Percentiles rank a stretch among this genome's conserved stretches.
phyloP scores from a whole-genome alignment of 305 asterid genomes.

The Stenogyne calaminthoides region DNA sequence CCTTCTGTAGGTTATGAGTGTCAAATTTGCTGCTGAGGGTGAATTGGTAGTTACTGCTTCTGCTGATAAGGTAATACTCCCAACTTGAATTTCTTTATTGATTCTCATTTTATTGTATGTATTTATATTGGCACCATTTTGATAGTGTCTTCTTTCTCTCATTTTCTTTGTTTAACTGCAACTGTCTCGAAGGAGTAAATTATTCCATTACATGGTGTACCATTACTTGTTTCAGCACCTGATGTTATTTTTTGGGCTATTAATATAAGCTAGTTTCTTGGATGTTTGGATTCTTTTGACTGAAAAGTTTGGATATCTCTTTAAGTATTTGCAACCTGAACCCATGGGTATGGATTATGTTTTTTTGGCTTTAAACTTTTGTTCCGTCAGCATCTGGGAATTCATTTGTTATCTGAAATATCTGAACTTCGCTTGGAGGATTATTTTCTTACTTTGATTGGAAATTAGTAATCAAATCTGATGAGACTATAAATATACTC shows the following conservation, averaged over 20 bases:
- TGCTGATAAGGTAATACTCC: slow-evolving; percentile 75
- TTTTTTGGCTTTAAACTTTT: not conserved
- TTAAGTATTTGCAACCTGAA: not conserved
- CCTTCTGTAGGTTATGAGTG: slow-evolving; percentile 70
- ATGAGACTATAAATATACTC: not conserved
- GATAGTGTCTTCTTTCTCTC: not conserved
- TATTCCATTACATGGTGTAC: not conserved
- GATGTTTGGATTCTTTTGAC: not conserved
- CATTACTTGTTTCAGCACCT: not conserved
- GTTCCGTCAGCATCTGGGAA: not conserved
- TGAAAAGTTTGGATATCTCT: not conserved
- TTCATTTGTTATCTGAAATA: slow-evolving; percentile 1
- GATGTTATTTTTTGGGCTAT: not conserved
- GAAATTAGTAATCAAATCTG: not conserved
- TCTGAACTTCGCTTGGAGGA: not conserved
- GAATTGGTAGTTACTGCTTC: slow-evolving; percentile 82
- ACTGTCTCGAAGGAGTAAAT: not conserved
- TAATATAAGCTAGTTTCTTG: not conserved
- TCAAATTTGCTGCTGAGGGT: slow-evolving; percentile 84
- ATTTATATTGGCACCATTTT: not conserved
- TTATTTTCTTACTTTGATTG: not conserved
- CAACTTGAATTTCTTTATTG: not conserved
- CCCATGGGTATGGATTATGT: too few relatives aligned
- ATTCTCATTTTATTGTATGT: slow-evolving; percentile 9
- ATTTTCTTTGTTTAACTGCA: not conserved